A percentile compares a stretch with the other conserved stretches of the same genome.
Evolutionary conservation across 495 filamentous ascomycete species (phyloP).

Genomic region (Pyrenula massariospora): DNA sequence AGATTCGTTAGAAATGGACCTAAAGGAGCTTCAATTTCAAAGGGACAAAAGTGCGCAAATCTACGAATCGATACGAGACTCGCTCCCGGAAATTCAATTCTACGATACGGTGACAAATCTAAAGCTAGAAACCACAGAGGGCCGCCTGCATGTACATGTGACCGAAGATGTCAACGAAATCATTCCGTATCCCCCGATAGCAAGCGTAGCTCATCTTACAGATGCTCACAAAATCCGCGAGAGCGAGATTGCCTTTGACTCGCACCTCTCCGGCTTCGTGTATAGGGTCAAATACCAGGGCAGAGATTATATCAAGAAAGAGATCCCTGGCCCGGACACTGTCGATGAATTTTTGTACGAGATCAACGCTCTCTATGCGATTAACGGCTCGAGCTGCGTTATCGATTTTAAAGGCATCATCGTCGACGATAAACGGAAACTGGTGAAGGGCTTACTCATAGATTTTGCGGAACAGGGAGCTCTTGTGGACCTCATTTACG

Average conservation of each 20-base stretch:
- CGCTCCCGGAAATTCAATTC: conserved; percentile 82
- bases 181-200: conserved; percentile 71
- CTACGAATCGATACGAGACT: conserved; percentile 91
- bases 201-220: conserved; percentile 62
- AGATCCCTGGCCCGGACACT: conserved; percentile 92
- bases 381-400: conserved; percentile 63
- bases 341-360: conserved; percentile 98
- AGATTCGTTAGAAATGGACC: conserved; percentile 76
- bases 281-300: conserved; percentile 75
- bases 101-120: conserved; percentile 94
- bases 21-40: conserved; percentile 69
- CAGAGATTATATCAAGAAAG: conserved; percentile 81
- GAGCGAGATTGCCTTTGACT: conserved; percentile 68
- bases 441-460: conserved; percentile 85
- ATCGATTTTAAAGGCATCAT: conserved; percentile 85
- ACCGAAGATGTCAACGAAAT: conserved; percentile 97
- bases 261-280: conserved; percentile 91
- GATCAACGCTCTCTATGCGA: conserved; percentile 79
- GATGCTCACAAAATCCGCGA: conserved; percentile 56
- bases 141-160: conserved; percentile 88
- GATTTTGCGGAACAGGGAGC: conserved; percentile 80
- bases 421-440: conserved; percentile 61
- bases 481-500: conserved; percentile 83
- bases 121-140: conserved; percentile 83
- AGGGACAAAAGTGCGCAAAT: conserved; percentile 90